Evolutionary conservation across 2,329 filamentous ascomycete genomes (phyloP), one percentile per base, ranked within the genome.

Genomic region (Neodidymelliopsis sp.): DNA sequence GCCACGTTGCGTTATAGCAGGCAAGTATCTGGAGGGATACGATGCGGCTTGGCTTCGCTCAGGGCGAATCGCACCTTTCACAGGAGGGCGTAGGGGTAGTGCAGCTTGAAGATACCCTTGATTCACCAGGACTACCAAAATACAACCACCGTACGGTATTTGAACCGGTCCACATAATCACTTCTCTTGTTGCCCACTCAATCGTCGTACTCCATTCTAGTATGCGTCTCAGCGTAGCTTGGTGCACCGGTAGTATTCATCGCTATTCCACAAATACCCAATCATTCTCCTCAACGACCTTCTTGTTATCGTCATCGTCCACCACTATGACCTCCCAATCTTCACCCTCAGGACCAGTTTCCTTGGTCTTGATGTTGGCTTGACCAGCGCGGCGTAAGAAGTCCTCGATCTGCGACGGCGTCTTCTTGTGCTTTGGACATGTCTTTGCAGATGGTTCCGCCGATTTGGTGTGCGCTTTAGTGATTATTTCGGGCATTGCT

Each of bases 21-120:
- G 13, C n/a, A 4, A 24, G n/a, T 13, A 6, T n/a, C n/a, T n/a
- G n/a, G 19, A 2, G 16, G 33, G 18, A 6, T 6, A 1, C 12
- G n/a, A 29, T 12, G 31, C 16, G 6, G 28, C 15, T 28, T 5
- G 4, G 18, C 8, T 8, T 3, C 6, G 11, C 8, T 11, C 18
- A 5, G 11, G 20, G 15, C 20, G n/a, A 9, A 10, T 1, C n/a
- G 12, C 15, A 6, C 25, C 6, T 10, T 2, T n/a, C 12, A 27
- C 13, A 18, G 3, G 12, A 6, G 8, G 4, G 0, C 18, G 16
- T 20, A 18, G 36, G 38, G 30, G 20, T 30, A 20, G 23, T 27
- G 27, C 28, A 35, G 38, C 23, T 28, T 25, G 23, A 49, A 43
- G 44, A 49, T 57, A 49, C 40, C 52, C 45, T 49, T 8, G 16